Base-by-base conservation (phyloP, 2,329 filamentous ascomycete species). In the Sporothrix protearum region DNA sequence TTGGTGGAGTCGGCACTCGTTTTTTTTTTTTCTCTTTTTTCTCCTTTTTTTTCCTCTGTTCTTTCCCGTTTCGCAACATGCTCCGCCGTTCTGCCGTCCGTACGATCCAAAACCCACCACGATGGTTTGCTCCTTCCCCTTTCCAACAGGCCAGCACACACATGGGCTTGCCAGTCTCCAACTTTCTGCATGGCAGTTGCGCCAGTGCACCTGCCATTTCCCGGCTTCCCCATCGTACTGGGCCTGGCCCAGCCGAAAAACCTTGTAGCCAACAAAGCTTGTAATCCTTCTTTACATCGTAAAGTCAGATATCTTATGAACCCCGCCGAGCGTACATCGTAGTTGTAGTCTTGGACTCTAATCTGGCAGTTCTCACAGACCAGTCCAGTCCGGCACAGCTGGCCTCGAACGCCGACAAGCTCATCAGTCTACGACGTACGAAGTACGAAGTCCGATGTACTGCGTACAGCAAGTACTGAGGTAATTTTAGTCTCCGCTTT, bases 401-500 rank as follows among this genome's bases (percentile, higher is more conserved):
- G 57, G 30, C 57, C 30, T 22, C 30, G 19, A 36, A 10, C 30
- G 6, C 33, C 42, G 6, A 10, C 12, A 64, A 64, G 22, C 16
- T 45, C n/a, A n/a, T n/a, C n/a, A n/a, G n/a, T n/a, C n/a, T n/a
- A n/a, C n/a, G n/a, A n/a, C n/a, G n/a, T n/a, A n/a, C n/a, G n/a
- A n/a, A n/a, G n/a, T n/a, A n/a, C n/a, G n/a, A n/a, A n/a, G n/a
- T n/a, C n/a, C n/a, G n/a, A n/a, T n/a, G n/a, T n/a, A n/a, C n/a
- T n/a, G n/a, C n/a, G n/a, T n/a, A 45, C 36, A 64, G 28, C 22
- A 64, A 64, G 25, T n/a, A n/a, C n/a, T n/a, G n/a, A n/a, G n/a
- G n/a, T n/a, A n/a, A n/a, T n/a, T n/a, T n/a, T n/a, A n/a, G n/a
- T 51, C 57, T 28, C 42, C 68, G 53, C 55, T 70, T 70, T 61